These are phyloP conservation scores for Madurella mycetomatis DNA, from an alignment of 2,329 filamentous ascomycete species.

Conservation along the genomic window DNA sequence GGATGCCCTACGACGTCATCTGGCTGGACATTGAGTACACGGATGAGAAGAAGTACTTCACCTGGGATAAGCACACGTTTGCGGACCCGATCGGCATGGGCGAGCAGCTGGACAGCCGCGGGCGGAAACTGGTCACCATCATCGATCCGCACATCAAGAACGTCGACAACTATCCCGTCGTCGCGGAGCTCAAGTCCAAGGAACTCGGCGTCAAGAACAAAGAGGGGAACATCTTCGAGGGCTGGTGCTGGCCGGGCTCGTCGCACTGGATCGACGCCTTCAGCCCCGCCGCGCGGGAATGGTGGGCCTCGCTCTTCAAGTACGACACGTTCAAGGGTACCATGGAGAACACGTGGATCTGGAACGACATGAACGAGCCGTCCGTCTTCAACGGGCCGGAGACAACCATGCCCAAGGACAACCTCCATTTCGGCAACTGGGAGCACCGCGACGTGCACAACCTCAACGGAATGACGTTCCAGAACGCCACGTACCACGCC, in stretches of 20 bases:
- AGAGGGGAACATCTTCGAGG: conserved; percentile 82
- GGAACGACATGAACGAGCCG: conserved; percentile 99
- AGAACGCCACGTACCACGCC: conserved; percentile 88
- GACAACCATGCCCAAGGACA: conserved; percentile 98
- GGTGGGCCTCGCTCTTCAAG: conserved; percentile 88
- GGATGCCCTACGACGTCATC: conserved; percentile 97
- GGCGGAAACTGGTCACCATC: conserved; percentile 87
- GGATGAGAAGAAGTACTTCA: conserved; percentile 96
- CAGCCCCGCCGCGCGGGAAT: conserved; percentile 83
- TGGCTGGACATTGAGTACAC: conserved; percentile 99
- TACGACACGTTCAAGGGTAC: conserved; percentile 86
- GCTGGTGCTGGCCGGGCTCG: conserved; percentile 98
- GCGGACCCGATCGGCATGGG: conserved; percentile 82
- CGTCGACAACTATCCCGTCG: conserved; percentile 68
- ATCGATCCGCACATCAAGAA: conserved; percentile 99
- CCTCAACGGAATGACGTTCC: conserved; percentile 88
- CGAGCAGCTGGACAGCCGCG: conserved; percentile 76
- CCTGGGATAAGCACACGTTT: conserved; percentile 89
- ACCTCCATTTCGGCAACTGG: conserved; percentile 85
- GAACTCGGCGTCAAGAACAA: conserved; percentile 85
- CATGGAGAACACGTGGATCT: conserved; percentile 82
- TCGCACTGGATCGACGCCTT: conserved; percentile 97
- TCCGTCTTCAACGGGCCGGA: conserved; percentile 98
- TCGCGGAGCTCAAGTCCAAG: conserved; percentile 77
- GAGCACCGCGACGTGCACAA: conserved; percentile 98